Evolutionary conservation across 352 stramenopile species (phyloP).

Genomic region (Discostella stelligera): DNA sequence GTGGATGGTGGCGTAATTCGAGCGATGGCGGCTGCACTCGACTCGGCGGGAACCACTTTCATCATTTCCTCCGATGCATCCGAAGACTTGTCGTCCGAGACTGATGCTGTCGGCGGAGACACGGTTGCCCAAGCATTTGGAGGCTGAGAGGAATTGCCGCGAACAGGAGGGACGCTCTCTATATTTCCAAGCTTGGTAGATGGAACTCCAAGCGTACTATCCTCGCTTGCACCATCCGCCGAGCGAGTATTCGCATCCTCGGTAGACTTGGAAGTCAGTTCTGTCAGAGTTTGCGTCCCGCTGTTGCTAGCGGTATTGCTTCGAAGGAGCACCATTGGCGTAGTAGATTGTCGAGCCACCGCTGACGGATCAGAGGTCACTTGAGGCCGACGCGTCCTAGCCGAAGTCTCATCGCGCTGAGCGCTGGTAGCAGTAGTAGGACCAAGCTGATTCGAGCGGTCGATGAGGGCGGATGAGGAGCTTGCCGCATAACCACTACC

Average conservation of each 20-base stretch:
- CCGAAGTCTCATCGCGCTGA: not conserved
- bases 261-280: not conserved
- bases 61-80: no score
- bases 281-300: conserved; percentile 5
- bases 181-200: not conserved
- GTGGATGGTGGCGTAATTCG: not conserved
- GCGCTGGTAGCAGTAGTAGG: not conserved
- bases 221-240: not conserved
- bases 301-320: conserved; percentile 1
- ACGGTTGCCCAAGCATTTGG: not conserved
- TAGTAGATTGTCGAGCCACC: not conserved
- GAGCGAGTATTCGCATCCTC: not conserved
- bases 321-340: conserved; percentile 36
- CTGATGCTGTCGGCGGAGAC: no score
- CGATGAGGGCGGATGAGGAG: not conserved
- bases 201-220: not conserved
- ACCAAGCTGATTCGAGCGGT: not conserved
- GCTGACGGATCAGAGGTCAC: not conserved
- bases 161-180: not conserved
- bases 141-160: not conserved
- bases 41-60: no score
- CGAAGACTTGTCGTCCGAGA: no score
- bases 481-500: not conserved
- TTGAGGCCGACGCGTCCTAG: not conserved
- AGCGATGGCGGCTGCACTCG: not conserved